phyloP scores from a whole-genome alignment of 352 stramenopile species.

The Globisporangium mamillatum region DNA sequence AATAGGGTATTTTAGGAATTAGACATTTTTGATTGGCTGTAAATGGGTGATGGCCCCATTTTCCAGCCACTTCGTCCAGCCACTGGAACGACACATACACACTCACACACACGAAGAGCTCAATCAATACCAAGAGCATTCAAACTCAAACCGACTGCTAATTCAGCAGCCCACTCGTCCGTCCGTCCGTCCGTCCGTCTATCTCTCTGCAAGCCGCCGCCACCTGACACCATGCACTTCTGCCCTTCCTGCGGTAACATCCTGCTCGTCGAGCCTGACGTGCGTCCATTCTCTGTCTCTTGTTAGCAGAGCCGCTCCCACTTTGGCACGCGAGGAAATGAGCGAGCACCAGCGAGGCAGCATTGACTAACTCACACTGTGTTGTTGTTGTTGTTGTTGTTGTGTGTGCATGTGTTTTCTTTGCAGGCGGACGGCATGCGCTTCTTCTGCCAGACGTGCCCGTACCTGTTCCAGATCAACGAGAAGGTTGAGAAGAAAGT shows the following conservation, averaged over 20 bases:
- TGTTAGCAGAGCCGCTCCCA: slow-evolving; percentile 2
- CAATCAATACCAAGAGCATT: background rate
- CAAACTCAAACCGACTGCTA: background rate
- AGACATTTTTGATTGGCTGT: slow-evolving; percentile 7
- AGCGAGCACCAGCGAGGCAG: background rate
- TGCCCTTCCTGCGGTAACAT: slow-evolving; percentile 90
- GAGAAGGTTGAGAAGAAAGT: slow-evolving; percentile 89
- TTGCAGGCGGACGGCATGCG: slow-evolving; percentile 80
- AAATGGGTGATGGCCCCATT: background rate
- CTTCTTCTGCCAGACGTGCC: slow-evolving; percentile 90
- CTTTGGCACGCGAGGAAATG: background rate
- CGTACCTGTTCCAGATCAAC: slow-evolving; percentile 88
- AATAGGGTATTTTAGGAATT: background rate
- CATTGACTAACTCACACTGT: background rate
- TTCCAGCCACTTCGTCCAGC: slow-evolving; percentile 7
- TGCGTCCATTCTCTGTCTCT: slow-evolving; percentile 24
- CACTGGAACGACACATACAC: slow-evolving; percentile 1
- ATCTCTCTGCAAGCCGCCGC: background rate
- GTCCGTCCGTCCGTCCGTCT: background rate
- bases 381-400: background rate
- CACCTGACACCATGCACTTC: slow-evolving; percentile 72
- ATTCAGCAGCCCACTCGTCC: background rate
- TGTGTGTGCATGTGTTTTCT: slow-evolving; percentile 11
- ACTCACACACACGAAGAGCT: too few species aligned
- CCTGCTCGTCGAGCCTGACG: slow-evolving; percentile 85